Conservation (phyloP, 2,329 filamentous ascomycete genomes). For the Akanthomyces dipterigenus region DNA sequence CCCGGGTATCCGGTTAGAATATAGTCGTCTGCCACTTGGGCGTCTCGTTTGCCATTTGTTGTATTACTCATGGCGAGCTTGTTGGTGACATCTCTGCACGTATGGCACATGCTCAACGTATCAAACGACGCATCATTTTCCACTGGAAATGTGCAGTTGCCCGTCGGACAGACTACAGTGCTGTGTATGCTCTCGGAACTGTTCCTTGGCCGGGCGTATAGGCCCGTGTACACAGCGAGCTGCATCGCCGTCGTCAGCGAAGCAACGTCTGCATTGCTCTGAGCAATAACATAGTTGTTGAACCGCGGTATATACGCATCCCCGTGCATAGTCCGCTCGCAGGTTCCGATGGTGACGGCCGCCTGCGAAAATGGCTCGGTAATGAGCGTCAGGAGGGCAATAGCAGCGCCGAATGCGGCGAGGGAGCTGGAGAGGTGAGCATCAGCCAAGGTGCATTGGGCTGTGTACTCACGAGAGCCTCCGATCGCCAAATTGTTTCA, state of each 20-base stretch:
- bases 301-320: not conserved
- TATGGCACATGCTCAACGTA: not conserved
- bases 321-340: not conserved
- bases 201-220: not conserved
- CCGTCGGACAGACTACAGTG: not conserved
- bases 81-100: not conserved
- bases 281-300: not conserved
- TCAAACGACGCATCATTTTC: not conserved
- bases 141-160: not conserved
- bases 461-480: not conserved
- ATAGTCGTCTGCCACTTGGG: not conserved
- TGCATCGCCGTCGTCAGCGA: not conserved
- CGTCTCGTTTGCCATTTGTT: no score
- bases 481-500: not conserved
- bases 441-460: no score
- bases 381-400: not conserved
- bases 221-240: not conserved
- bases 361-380: conserved; percentile 1
- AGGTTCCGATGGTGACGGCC: not conserved
- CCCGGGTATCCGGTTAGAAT: not conserved
- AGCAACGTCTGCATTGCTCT: not conserved
- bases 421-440: no score
- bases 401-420: no score
- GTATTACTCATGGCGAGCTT: no score
- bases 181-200: not conserved